phyloP scores from a whole-genome alignment of 768 basidiomycete species.

The Pleurotus citrinopileatus region DNA sequence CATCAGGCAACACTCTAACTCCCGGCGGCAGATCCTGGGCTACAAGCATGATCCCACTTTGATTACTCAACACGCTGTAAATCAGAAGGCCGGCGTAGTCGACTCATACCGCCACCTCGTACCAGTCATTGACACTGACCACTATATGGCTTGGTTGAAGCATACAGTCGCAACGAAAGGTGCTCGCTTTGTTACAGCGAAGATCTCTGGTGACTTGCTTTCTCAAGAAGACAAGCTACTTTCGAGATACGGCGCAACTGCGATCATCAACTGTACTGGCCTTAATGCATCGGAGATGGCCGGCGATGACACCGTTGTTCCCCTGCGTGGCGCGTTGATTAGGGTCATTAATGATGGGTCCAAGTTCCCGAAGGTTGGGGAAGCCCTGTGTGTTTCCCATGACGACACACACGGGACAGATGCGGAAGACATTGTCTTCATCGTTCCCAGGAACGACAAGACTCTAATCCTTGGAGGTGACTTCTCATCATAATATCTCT shows the following conservation, averaged over 20 bases:
- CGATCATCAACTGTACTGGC: slow-evolving; percentile 35
- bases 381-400: slow-evolving; percentile 29
- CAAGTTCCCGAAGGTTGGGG: slow-evolving; percentile 30
- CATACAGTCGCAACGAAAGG: slow-evolving; percentile 25
- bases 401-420: slow-evolving; percentile 27
- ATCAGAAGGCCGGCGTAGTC: slow-evolving; percentile 25
- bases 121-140: slow-evolving; percentile 35
- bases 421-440: slow-evolving; percentile 29
- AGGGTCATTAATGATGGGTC: slow-evolving; percentile 33
- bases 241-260: slow-evolving; percentile 22
- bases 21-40: slow-evolving; percentile 18
- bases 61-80: slow-evolving; percentile 24
- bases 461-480: slow-evolving; percentile 30
- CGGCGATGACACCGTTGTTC: slow-evolving; percentile 29
- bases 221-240: slow-evolving; percentile 22
- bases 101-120: slow-evolving; percentile 32
- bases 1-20: not conserved
- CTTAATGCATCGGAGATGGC: slow-evolving; percentile 28
- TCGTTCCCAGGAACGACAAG: slow-evolving; percentile 32
- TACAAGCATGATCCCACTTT: slow-evolving; percentile 20
- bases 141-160: slow-evolving; percentile 30
- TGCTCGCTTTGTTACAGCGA: slow-evolving; percentile 24
- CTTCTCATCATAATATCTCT: not conserved
- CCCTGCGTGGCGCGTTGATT: slow-evolving; percentile 34
- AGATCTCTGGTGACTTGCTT: slow-evolving; percentile 28